A percentile compares a stretch with the other conserved stretches of the same genome.
These are phyloP conservation scores for Penicillium atrosanguineum DNA, from an alignment of 495 filamentous ascomycete genomes.

Conservation along the genomic window DNA sequence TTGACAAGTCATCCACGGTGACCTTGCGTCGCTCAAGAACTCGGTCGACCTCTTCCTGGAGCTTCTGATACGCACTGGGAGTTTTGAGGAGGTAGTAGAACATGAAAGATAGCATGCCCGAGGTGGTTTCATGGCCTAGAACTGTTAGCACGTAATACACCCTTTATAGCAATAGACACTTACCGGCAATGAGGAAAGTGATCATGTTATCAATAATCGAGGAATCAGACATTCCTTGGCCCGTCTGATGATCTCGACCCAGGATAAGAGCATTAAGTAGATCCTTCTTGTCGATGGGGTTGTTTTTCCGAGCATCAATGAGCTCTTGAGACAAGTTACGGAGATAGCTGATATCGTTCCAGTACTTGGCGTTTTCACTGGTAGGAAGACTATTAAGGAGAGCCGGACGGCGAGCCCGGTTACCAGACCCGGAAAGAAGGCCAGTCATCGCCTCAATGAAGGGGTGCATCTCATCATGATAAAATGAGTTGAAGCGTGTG, in stretches of 20 bases:
- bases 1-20: conserved; percentile 63
- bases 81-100: conserved; percentile 63
- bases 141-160: conserved; percentile 8
- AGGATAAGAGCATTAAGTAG: conserved; percentile 68
- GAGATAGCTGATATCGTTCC: conserved; percentile 55
- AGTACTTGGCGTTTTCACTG: conserved; percentile 55
- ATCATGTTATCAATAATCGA: conserved; percentile 69
- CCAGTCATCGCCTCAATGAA: conserved; percentile 65
- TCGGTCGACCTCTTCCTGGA: conserved; percentile 64
- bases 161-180: neutral
- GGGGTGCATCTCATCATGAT: conserved; percentile 62
- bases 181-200: conserved; percentile 64
- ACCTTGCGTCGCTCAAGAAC: conserved; percentile 65
- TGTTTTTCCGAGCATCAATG: conserved; percentile 53
- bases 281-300: conserved; percentile 62
- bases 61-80: conserved; percentile 55
- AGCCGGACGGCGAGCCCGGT: conserved; percentile 48
- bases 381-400: conserved; percentile 50
- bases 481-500: conserved; percentile 74
- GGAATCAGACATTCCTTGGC: conserved; percentile 56
- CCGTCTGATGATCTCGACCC: conserved; percentile 65
- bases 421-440: conserved; percentile 54
- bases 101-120: conserved; percentile 51
- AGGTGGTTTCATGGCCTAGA: conserved; percentile 71
- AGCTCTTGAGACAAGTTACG: conserved; percentile 56